These are phyloP conservation scores for Microascus cirrosus DNA, from an alignment of 2,329 filamentous ascomycete genomes.

Conservation along the genomic window DNA sequence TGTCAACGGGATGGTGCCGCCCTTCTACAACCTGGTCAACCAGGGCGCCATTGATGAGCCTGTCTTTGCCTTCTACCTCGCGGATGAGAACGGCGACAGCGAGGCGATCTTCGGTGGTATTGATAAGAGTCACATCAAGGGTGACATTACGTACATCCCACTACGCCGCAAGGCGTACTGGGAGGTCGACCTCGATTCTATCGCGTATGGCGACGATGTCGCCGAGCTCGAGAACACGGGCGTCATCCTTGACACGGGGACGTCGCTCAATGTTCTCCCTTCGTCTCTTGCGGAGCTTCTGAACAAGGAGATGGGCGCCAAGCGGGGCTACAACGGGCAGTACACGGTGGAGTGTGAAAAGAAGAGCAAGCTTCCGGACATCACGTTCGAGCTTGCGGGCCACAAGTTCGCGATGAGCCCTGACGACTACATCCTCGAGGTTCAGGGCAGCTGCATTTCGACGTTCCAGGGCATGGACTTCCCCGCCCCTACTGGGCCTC, in stretches of 20 bases:
- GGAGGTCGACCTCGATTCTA: constrained; percentile 93
- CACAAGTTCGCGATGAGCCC: constrained; percentile 86
- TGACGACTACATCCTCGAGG: constrained; percentile 91
- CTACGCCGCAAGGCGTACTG: constrained; percentile 98
- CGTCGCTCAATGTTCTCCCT: constrained; percentile 92
- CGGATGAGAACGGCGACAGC: constrained; percentile 61
- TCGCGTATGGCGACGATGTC: constrained; percentile 75
- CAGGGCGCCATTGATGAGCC: constrained; percentile 84
- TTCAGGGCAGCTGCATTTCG: constrained; percentile 91
- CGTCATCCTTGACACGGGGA: constrained; percentile 95
- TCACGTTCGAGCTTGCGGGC: constrained; percentile 82
- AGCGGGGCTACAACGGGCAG: constrained; percentile 96
- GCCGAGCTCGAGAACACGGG: constrained; percentile 91
- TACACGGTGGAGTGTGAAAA: constrained; percentile 86
- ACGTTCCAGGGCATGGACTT: constrained; percentile 96
- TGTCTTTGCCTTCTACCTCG: constrained; percentile 94
- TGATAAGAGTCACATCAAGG: constrained; percentile 68
- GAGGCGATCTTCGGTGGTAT: constrained; percentile 86
- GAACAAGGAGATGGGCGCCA: constrained; percentile 95
- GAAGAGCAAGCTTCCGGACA: constrained; percentile 73
- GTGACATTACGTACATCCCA: constrained; percentile 86
- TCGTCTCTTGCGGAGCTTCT: constrained; percentile 85
- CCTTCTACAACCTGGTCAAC: constrained; percentile 92
- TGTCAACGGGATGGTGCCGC: constrained; percentile 90
- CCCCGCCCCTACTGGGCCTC: constrained; percentile 75